Evolutionary conservation across 257 asterid species (phyloP).

Genomic region (Plantago elongata): DNA sequence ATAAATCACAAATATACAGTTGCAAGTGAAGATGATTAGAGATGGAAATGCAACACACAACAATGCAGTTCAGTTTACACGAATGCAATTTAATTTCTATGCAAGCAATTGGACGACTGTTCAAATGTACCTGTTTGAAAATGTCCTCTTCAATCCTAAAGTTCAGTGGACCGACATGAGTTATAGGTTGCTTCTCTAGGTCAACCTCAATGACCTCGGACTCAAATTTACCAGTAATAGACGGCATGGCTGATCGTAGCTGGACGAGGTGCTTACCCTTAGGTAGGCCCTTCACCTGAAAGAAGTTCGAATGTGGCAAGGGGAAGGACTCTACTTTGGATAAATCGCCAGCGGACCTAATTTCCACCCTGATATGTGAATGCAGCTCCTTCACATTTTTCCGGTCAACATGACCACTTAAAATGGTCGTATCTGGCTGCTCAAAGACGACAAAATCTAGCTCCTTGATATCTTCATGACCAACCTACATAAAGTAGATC

Average conservation of each 20-base stretch:
- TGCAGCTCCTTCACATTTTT: constrained; percentile 54
- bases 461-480: constrained; percentile 54
- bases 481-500: constrained; percentile 47
- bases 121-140: constrained; percentile 62
- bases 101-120: constrained; percentile 4
- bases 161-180: constrained; percentile 77
- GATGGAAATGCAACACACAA: too few species aligned
- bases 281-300: constrained; percentile 91
- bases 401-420: constrained; percentile 90
- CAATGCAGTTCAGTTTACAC: constrained; percentile 1
- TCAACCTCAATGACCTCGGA: constrained; percentile 80
- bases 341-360: constrained; percentile 59
- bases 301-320: constrained; percentile 86
- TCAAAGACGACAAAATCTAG: constrained; percentile 82
- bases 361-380: constrained; percentile 71
- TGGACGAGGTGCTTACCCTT: constrained; percentile 81
- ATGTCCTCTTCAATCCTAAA: constrained; percentile 57
- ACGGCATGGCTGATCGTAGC: constrained; percentile 59
- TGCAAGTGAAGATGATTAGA: background rate
- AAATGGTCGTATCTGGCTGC: constrained; percentile 73
- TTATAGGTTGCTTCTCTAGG: constrained; percentile 55
- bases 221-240: constrained; percentile 50
- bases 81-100: constrained; percentile 9
- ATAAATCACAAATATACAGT: too few species aligned
- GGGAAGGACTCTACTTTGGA: constrained; percentile 76